A percentile compares a stretch with the other conserved stretches of the same genome.
Conservation (phyloP, 805 yeast species). For the Wickerhamomyces xylosicus region DNA sequence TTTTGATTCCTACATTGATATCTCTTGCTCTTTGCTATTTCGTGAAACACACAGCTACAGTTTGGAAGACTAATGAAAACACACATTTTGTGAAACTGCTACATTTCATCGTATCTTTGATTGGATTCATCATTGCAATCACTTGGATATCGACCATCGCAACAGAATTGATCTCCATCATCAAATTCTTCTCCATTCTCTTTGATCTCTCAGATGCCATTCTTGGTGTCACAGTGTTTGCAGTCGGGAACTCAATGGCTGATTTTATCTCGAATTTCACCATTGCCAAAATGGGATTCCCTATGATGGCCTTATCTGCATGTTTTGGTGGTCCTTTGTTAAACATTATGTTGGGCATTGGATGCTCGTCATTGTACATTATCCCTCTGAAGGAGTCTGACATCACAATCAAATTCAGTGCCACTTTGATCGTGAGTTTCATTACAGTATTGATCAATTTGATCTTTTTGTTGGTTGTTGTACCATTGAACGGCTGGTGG, state of each 20-base stretch:
- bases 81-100: not conserved
- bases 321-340: slow-evolving; percentile 92
- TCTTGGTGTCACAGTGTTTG: slow-evolving; percentile 82
- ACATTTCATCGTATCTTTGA: slow-evolving; percentile 19
- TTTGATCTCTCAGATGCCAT: slow-evolving; percentile 66
- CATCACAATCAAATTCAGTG: slow-evolving; percentile 28
- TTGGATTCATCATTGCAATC: slow-evolving; percentile 63
- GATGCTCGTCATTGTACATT: slow-evolving; percentile 53
- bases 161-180: slow-evolving; percentile 44
- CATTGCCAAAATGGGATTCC: slow-evolving; percentile 76
- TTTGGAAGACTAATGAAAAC: slow-evolving; percentile 1
- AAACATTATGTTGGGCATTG: slow-evolving; percentile 70
- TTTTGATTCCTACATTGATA: slow-evolving; percentile 1
- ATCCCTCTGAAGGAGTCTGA: slow-evolving; percentile 14
- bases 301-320: slow-evolving; percentile 88
- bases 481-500: slow-evolving; percentile 38
- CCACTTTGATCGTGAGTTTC: slow-evolving; percentile 27
- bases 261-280: slow-evolving; percentile 80
- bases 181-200: slow-evolving; percentile 51
- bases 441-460: slow-evolving; percentile 30
- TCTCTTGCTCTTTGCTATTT: slow-evolving; percentile 1
- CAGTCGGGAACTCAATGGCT: slow-evolving; percentile 88
- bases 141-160: slow-evolving; percentile 53
- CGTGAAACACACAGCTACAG: not conserved
- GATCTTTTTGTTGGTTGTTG: slow-evolving; percentile 25